Percentiles rank a stretch among this genome's conserved stretches.
These are phyloP conservation scores for Pholiota conissans DNA, from an alignment of 768 basidiomycete genomes.

Conservation along the genomic window DNA sequence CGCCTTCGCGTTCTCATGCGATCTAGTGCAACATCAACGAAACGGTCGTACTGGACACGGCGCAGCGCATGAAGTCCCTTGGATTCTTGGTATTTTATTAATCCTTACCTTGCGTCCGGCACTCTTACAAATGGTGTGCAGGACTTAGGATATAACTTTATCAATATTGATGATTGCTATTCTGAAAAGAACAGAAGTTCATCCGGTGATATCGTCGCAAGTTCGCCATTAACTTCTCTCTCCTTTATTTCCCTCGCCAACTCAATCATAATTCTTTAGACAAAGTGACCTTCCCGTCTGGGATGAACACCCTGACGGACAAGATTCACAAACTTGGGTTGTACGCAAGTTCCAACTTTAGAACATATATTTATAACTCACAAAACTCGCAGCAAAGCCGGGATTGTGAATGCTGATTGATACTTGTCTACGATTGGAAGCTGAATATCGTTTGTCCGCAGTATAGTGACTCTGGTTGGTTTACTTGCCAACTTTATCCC, in stretches of 20 bases:
- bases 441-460: slow-evolving; percentile 18
- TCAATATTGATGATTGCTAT: slow-evolving; percentile 69
- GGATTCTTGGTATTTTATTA: slow-evolving; percentile 41
- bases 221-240: slow-evolving; percentile 29
- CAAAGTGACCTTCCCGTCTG: slow-evolving; percentile 51
- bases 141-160: slow-evolving; percentile 58
- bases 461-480: slow-evolving; percentile 74
- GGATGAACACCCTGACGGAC: slow-evolving; percentile 58
- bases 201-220: slow-evolving; percentile 55
- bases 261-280: slow-evolving; percentile 30
- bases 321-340: slow-evolving; percentile 56
- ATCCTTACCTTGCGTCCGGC: slow-evolving; percentile 7
- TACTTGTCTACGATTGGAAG: background rate
- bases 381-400: slow-evolving; percentile 45
- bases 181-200: slow-evolving; percentile 54
- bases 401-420: slow-evolving; percentile 45
- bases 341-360: slow-evolving; percentile 33
- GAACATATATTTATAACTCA: background rate
- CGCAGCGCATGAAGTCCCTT: slow-evolving; percentile 48
- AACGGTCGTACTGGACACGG: slow-evolving; percentile 47
- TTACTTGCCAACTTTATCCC: slow-evolving; percentile 63
- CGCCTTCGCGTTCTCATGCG: background rate
- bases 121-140: slow-evolving; percentile 18
- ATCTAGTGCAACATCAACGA: slow-evolving; percentile 60
- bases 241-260: too few relatives aligned